Conservation (phyloP, 805 yeast genomes). For the Starmerella floris region DNA sequence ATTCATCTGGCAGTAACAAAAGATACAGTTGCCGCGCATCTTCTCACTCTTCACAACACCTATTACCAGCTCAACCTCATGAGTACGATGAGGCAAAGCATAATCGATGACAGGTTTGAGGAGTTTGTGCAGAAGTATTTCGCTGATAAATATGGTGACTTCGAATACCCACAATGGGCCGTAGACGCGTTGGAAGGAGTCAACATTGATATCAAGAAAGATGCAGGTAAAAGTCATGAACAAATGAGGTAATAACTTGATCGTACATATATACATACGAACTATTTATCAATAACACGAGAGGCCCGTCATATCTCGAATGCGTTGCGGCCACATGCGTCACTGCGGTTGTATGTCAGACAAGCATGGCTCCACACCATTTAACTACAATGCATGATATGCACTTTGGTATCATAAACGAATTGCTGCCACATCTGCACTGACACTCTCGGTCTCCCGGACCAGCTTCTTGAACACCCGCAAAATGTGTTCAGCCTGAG, state of each 20-base stretch:
- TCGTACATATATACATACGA: too few relatives aligned
- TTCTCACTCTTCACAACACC: conserved; percentile 33
- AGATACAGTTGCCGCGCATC: conserved; percentile 35
- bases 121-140: conserved; percentile 30
- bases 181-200: conserved; percentile 30
- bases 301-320: too few relatives aligned
- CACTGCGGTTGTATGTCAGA: too few relatives aligned
- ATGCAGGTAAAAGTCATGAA: background rate
- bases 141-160: conserved; percentile 27
- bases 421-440: background rate
- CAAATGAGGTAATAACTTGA: background rate
- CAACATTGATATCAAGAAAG: conserved; percentile 19
- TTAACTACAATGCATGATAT: too few relatives aligned
- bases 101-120: conserved; percentile 30
- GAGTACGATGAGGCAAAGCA: conserved; percentile 31
- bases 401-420: background rate
- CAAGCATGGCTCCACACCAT: too few relatives aligned
- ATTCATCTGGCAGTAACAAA: conserved; percentile 29
- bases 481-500: conserved; percentile 43
- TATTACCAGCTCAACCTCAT: conserved; percentile 33
- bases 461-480: conserved; percentile 42
- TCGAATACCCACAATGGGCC: conserved; percentile 33
- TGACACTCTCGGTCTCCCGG: conserved; percentile 27
- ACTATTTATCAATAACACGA: too few relatives aligned
- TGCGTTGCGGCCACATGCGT: too few relatives aligned